phyloP scores from a whole-genome alignment of 768 basidiomycete genomes.

The Panaeolus cyanescens region DNA sequence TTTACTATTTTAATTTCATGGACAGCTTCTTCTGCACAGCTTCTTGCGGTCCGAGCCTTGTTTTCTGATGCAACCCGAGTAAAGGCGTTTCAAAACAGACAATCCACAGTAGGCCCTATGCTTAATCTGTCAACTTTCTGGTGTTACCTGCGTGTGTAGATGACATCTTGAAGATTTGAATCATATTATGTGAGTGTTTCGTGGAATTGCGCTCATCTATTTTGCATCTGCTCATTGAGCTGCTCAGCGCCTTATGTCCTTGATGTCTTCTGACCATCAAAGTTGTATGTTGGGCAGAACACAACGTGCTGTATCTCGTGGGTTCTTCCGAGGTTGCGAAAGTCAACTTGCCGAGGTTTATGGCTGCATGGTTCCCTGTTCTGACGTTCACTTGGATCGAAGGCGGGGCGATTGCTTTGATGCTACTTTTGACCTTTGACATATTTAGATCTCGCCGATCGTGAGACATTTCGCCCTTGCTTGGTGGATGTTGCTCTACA shows the following conservation, averaged over 20 bases:
- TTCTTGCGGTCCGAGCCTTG: background rate
- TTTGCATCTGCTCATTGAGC: background rate
- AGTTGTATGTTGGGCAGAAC: background rate
- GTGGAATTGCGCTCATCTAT: background rate
- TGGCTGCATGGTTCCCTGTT: background rate
- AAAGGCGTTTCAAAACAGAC: background rate
- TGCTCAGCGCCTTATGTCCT: background rate
- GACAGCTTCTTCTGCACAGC: background rate
- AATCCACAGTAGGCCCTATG: background rate
- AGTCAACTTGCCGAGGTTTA: constrained; percentile 22
- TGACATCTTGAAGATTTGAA: background rate
- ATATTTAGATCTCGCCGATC: constrained; percentile 2
- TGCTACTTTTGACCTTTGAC: constrained; percentile 1
- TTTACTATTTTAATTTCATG: background rate
- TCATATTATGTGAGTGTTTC: background rate
- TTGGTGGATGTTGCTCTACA: background rate
- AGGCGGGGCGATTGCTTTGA: background rate
- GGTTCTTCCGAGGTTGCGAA: constrained; percentile 23
- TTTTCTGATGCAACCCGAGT: constrained; percentile 2
- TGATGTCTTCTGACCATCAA: constrained; percentile 1
- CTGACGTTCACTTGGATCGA: background rate
- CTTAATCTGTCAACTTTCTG: background rate
- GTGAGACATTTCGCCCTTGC: background rate
- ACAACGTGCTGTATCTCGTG: background rate
- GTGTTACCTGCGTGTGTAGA: background rate